Evolutionary conservation across 2,329 filamentous ascomycete genomes (phyloP).

Genomic region (Truncatella angustata): DNA sequence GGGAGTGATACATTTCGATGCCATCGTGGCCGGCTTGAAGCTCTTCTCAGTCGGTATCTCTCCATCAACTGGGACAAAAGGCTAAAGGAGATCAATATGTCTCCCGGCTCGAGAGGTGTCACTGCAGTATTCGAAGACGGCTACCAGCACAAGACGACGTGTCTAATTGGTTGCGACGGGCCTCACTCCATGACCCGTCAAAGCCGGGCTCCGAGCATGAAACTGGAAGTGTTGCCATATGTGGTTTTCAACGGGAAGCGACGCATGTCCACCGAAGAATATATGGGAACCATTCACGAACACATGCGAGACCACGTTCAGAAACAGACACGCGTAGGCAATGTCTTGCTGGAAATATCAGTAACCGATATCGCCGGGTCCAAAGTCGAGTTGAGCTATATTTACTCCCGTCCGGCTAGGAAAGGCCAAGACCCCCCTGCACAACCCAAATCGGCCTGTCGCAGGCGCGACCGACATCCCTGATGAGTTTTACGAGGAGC

Average conservation of each 20-base stretch:
- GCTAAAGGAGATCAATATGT: neutral
- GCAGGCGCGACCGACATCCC: conserved; percentile 1
- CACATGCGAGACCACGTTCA: neutral
- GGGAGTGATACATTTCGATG: neutral
- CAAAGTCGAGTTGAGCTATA: neutral
- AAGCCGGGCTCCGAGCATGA: neutral
- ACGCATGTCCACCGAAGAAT: neutral
- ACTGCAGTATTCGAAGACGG: neutral
- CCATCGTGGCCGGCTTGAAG: neutral
- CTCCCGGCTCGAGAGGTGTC: neutral
- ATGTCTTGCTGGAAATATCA: conserved; percentile 1
- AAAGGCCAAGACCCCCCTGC: conserved; percentile 5
- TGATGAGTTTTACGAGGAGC: conserved; percentile 9
- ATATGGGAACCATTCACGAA: neutral
- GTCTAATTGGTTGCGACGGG: conserved; percentile 3
- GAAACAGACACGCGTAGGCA: neutral
- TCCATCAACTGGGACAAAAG: neutral
- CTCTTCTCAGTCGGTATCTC: neutral
- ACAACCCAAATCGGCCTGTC: neutral
- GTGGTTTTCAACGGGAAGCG: conserved; percentile 9
- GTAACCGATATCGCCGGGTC: neutral
- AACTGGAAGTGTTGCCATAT: conserved; percentile 3
- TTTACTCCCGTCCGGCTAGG: conserved; percentile 7
- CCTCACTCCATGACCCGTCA: conserved; percentile 3
- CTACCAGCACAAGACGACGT: neutral